Conservation (phyloP, 2,329 filamentous ascomycete species). For the Periconia macrospinosa region DNA sequence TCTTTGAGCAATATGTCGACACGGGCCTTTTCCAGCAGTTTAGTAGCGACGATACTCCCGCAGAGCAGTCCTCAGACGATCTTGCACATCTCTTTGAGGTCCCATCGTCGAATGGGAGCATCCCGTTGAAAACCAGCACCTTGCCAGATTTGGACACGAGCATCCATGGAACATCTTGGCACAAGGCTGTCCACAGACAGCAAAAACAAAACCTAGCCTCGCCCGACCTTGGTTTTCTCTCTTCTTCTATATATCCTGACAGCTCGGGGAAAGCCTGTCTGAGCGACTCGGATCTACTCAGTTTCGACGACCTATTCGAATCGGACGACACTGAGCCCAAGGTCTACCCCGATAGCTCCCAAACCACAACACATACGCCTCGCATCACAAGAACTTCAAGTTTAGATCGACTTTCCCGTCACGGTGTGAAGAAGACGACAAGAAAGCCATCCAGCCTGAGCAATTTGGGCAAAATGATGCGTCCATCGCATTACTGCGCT, state of each 20-base stretch:
- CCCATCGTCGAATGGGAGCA: conserved; percentile 56
- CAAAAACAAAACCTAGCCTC: conserved; percentile 54
- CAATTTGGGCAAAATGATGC: conserved; percentile 57
- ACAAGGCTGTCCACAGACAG: conserved; percentile 55
- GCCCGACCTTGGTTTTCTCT: conserved; percentile 25
- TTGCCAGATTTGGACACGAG: conserved; percentile 52
- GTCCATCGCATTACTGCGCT: conserved; percentile 50
- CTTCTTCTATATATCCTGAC: conserved; percentile 34
- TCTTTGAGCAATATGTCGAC: conserved; percentile 67
- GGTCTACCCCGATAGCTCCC: conserved; percentile 34
- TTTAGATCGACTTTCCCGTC: conserved; percentile 19
- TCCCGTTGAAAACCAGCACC: conserved; percentile 49
- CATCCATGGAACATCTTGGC: conserved; percentile 56
- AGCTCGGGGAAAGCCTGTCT: conserved; percentile 32
- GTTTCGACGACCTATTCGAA: conserved; percentile 34
- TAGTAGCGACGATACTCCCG: conserved; percentile 45
- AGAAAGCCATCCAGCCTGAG: conserved; percentile 21
- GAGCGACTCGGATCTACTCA: conserved; percentile 37
- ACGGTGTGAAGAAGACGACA: conserved; percentile 24
- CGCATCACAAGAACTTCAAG: conserved; percentile 21
- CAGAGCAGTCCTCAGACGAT: conserved; percentile 54
- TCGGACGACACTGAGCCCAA: conserved; percentile 23
- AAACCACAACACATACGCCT: conserved; percentile 37
- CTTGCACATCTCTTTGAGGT: conserved; percentile 56
- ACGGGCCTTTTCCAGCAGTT: conserved; percentile 55